Evolutionary conservation across 257 asterid genomes (phyloP), one percentile per base, ranked within the genome.

Genomic region (Handroanthus guayacan): DNA sequence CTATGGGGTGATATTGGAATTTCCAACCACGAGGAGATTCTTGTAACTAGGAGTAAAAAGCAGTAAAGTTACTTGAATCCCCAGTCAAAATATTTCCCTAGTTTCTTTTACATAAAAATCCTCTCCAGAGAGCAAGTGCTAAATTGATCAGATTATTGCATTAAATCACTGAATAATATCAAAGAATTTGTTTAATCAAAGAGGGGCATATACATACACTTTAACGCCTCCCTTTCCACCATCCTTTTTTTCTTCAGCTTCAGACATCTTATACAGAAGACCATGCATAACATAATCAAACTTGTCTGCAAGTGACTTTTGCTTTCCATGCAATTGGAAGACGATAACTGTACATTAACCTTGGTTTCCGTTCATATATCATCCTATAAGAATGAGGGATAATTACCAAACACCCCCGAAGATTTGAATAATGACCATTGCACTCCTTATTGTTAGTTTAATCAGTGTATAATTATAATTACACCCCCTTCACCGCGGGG

Each of bases 211-310:
- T 69, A 74, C 97, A 18, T 87, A 92, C 97, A 90, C 89, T 87
- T 86, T 85, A 48, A 75, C 57, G 20, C 68, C 75, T n/a, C 16
- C 71, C 0, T 66, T 43, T 58, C 61, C 86, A 74, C 77, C 76
- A 47, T 72, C 77, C n/a, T 73, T 65, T 70, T 17, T 75, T 12
- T 50, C 82, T 75, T 75, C 77, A 62, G 83, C 91, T 75, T 87
- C 95, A 31, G 95, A 48, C 78, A 91, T 90, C 87, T 94, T 94
- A 75, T 90, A 94, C 70, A 89, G 75, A 78, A 94, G 86, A 34
- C 98, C 97, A 77, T 92, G 96, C 97, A 94, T 89, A 74, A 94
- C 90, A 78, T 89, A 92, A 86, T 94, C 98, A 67, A 94, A 94
- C 79, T 92, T 94, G 89, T 94, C 98, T 4, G 96, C 88, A 36